These are phyloP conservation scores for Nepenthes gracilis DNA, from an alignment of 148 eudicot species.

Conservation along the genomic window DNA sequence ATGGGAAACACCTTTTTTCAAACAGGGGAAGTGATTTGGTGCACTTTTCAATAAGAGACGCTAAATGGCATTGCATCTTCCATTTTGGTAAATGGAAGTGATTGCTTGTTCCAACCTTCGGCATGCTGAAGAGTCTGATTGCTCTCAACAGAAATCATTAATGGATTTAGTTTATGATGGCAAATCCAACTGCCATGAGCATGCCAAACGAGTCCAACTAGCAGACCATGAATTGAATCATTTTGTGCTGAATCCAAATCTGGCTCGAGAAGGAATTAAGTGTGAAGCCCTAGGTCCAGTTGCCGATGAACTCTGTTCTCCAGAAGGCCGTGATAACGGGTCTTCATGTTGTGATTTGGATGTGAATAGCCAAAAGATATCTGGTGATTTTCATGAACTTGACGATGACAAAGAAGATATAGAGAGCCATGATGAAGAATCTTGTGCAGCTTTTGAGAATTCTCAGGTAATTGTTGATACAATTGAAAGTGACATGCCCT, in stretches of 20 bases:
- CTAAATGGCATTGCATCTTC: slow-evolving; percentile 21
- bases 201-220: slow-evolving; percentile 16
- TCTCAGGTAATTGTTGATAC: slow-evolving; percentile 41
- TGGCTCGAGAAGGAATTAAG: background rate
- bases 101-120: slow-evolving; percentile 38
- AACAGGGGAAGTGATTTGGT: too few relatives aligned
- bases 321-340: slow-evolving; percentile 22
- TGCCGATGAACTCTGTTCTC: slow-evolving; percentile 1
- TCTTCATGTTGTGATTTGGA: slow-evolving; percentile 32
- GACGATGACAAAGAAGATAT: slow-evolving; percentile 35
- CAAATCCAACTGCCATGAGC: slow-evolving; percentile 29
- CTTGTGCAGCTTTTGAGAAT: slow-evolving; percentile 38
- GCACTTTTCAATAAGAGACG: slow-evolving; percentile 1
- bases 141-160: slow-evolving; percentile 36
- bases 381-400: slow-evolving; percentile 38
- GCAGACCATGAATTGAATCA: slow-evolving; percentile 25
- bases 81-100: slow-evolving; percentile 52
- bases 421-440: slow-evolving; percentile 23
- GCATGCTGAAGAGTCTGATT: slow-evolving; percentile 40
- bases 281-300: background rate
- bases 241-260: slow-evolving; percentile 14
- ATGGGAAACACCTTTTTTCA: too few relatives aligned
- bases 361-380: slow-evolving; percentile 27
- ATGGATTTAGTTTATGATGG: slow-evolving; percentile 25
- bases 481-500: slow-evolving; percentile 33